Base-by-base conservation (phyloP, 148 eudicot genomes). In the Beta vulgaris region DNA sequence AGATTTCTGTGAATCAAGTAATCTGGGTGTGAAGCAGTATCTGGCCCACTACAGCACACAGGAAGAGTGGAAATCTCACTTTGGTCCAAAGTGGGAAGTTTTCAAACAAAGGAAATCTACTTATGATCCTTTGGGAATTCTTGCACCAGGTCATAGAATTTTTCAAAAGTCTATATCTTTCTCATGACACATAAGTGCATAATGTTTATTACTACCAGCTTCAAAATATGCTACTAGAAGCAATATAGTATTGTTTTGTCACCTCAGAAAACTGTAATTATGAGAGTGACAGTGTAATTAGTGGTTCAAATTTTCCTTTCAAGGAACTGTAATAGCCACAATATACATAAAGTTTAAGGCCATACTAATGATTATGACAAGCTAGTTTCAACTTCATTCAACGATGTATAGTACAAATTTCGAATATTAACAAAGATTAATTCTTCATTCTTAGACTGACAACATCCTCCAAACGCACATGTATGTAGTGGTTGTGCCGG, bases 71-170 rank as follows among this genome's bases (percentile, higher is more conserved):
- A 77, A 69, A 80, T 73, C 86, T 59, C 97, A 95, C 57, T 90
- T 86, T 79, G 97, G 98, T 43, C 71, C 77, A n/a, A 83, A 53
- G 14, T 95, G 98, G 98, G 84, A 90, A 69, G 60, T 57, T 40
- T 89, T 95, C 72, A 68, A 29, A 51, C 83, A 78, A 76, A 89
- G 88, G 74, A 95, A 95, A 84, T 77, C 79, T 62, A 83, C 81
- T 18, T 95, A 90, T 78, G 98, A 95, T 81, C 98, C 98, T 31
- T 75, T 88, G 62, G 88, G 97, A 15, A 89, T 95, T 65, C 93
- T 90, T 60, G 91, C 93, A 39, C 98, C 98, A 23, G 97, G 98
- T 12, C 98, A 95, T 46, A 82, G 83, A 68, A 90, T 95, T 68
- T 94, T 94, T 75, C 88, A 76, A 74, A 89, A 93, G 81, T 83